A percentile compares a stretch with the other conserved stretches of the same genome.
Conservation (phyloP, 306 rosid species). For the Fragaria vesca region DNA sequence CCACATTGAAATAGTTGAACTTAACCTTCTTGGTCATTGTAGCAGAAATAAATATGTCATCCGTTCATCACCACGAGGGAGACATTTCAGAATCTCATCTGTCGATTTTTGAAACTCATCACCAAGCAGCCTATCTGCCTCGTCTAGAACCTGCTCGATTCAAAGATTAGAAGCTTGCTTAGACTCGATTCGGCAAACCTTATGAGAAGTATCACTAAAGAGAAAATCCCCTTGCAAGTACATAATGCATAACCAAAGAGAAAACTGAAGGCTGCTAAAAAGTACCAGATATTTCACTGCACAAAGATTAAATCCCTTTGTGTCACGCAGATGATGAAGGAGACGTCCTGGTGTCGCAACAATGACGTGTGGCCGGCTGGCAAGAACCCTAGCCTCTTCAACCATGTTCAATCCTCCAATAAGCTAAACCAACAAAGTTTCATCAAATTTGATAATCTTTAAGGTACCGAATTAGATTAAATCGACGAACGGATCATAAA, state of each 20-base stretch:
- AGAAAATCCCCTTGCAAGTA: not conserved
- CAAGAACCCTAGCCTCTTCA: conserved; percentile 59
- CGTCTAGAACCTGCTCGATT: conserved; percentile 77
- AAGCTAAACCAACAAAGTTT: conserved; percentile 38
- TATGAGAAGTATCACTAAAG: too few species aligned
- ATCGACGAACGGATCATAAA: too few species aligned
- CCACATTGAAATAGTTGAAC: not conserved
- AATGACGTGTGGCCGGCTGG: conserved; percentile 78
- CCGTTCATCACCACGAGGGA: conserved; percentile 57
- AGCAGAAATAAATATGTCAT: conserved; percentile 89
- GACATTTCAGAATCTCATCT: conserved; percentile 60
- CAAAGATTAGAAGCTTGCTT: not conserved
- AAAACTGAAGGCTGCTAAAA: not conserved
- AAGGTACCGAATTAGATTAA: too few species aligned
- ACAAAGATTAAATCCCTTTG: conserved; percentile 70
- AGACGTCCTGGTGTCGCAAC: conserved; percentile 96
- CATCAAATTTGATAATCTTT: too few species aligned
- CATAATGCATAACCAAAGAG: not conserved
- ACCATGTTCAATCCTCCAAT: conserved; percentile 80
- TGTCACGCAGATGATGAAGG: conserved; percentile 73
- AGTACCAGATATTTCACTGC: conserved; percentile 67
- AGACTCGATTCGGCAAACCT: not conserved
- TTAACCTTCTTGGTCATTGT: conserved; percentile 96
- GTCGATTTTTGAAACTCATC: conserved; percentile 83
- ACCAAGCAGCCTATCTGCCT: conserved; percentile 82